A percentile compares a stretch with the other conserved stretches of the same genome.
Evolutionary conservation across 495 filamentous ascomycete genomes (phyloP).

Genomic region (Xylaria bambusicola): DNA sequence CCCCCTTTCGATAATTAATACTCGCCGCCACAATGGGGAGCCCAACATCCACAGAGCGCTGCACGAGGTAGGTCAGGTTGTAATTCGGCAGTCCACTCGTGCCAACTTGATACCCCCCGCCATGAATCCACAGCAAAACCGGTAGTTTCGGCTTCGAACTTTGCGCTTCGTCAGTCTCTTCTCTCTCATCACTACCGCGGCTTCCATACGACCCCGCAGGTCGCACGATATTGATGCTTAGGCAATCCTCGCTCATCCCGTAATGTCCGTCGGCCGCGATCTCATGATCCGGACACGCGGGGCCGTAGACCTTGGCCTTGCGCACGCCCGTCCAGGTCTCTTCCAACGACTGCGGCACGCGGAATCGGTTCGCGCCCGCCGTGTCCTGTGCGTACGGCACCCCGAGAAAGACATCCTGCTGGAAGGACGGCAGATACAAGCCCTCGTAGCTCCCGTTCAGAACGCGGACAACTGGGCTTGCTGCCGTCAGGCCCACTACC

Average conservation of each 20-base stretch:
- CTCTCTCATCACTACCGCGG: no score
- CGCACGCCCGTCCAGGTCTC: constrained; percentile 46
- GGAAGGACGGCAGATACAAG: constrained; percentile 32
- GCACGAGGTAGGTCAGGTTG: constrained; percentile 46
- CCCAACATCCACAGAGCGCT: constrained; percentile 44
- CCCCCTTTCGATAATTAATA: constrained; percentile 47
- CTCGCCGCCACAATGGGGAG: constrained; percentile 49
- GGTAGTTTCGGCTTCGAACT: constrained; percentile 42
- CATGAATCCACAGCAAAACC: constrained; percentile 69
- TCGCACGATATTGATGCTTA: constrained; percentile 65
- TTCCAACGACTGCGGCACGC: constrained; percentile 56
- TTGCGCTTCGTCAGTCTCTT: no score
- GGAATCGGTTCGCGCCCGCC: constrained; percentile 58
- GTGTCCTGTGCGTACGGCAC: constrained; percentile 68
- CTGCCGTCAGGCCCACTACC: background rate
- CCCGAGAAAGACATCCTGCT: constrained; percentile 59
- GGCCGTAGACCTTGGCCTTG: constrained; percentile 44
- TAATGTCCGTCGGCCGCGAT: constrained; percentile 45
- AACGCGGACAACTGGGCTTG: constrained; percentile 24
- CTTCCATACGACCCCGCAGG: constrained; percentile 45
- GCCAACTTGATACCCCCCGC: constrained; percentile 66
- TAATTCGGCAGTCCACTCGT: constrained; percentile 55
- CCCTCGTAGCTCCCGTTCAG: constrained; percentile 40
- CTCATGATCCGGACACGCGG: constrained; percentile 55
- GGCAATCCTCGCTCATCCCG: constrained; percentile 64